Evolutionary conservation across 768 basidiomycete species (phyloP).

Genomic region (Sarcomyxa edulis): DNA sequence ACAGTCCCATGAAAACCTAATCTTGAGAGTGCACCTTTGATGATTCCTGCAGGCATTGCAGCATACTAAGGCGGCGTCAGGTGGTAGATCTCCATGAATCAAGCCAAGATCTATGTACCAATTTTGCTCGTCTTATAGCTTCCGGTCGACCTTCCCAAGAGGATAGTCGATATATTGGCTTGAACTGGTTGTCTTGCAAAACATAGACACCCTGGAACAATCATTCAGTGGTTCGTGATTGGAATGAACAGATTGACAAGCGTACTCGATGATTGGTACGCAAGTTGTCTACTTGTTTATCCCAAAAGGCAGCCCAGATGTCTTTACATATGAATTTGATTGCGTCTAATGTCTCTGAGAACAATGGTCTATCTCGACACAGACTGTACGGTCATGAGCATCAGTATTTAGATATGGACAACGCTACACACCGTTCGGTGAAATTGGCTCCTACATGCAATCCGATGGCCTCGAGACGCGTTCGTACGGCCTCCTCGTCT

Average conservation of each 20-base stretch:
- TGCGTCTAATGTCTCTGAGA: conserved; percentile 80
- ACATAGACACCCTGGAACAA: conserved; percentile 79
- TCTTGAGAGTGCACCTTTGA: conserved; percentile 75
- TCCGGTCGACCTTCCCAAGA: conserved; percentile 76
- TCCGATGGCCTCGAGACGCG: conserved; percentile 78
- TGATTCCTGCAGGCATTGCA: conserved; percentile 76
- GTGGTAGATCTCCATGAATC: not conserved
- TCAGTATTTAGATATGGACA: not conserved
- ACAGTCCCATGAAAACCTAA: conserved; percentile 76
- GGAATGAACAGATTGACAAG: conserved; percentile 5
- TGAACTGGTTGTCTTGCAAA: conserved; percentile 87
- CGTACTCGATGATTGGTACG: conserved; percentile 89
- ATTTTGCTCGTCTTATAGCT: conserved; percentile 61
- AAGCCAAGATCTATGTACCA: conserved; percentile 41
- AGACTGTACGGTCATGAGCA: conserved; percentile 49
- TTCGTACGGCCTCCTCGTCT: conserved; percentile 66
- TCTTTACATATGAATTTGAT: conserved; percentile 98
- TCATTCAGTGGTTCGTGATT: not conserved
- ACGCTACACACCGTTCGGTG: conserved; percentile 66
- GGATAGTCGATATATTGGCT: conserved; percentile 76
- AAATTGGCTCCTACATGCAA: conserved; percentile 83
- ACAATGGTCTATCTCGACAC: conserved; percentile 68
- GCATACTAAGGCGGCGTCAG: conserved; percentile 52
- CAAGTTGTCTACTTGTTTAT: conserved; percentile 93
- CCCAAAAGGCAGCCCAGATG: conserved; percentile 88